Percentiles rank a stretch among this genome's conserved stretches.
Evolutionary conservation across 2,329 filamentous ascomycete genomes (phyloP).

Genomic region (Talaromyces rugulosus): DNA sequence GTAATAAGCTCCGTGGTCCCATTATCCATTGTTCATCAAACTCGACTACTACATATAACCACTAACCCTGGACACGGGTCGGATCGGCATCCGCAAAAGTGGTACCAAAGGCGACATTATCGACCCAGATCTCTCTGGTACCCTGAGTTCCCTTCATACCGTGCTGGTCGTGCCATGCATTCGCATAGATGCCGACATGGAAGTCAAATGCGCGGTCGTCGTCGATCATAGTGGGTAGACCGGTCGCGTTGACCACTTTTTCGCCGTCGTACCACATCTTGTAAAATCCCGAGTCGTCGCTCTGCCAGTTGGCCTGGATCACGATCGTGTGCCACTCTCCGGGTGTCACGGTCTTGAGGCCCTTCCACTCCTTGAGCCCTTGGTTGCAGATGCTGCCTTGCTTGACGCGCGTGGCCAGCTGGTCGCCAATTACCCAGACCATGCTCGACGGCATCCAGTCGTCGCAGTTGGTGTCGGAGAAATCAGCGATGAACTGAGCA

Average conservation of each 20-base stretch:
- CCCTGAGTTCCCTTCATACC: constrained; percentile 38
- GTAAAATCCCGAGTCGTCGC: constrained; percentile 41
- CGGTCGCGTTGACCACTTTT: constrained; percentile 39
- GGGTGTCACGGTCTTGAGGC: constrained; percentile 36
- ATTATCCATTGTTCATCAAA: neutral
- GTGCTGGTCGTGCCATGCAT: constrained; percentile 46
- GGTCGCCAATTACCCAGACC: constrained; percentile 44
- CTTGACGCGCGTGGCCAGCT: constrained; percentile 43
- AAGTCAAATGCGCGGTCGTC: constrained; percentile 45
- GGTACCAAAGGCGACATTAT: constrained; percentile 45
- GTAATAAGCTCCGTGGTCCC: neutral
- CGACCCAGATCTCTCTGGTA: constrained; percentile 48
- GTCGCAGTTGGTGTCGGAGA: constrained; percentile 41
- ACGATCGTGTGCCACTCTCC: constrained; percentile 47
- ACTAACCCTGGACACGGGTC: neutral
- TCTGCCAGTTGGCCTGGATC: constrained; percentile 45
- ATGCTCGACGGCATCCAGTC: constrained; percentile 49
- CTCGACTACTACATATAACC: neutral
- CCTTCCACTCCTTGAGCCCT: constrained; percentile 26
- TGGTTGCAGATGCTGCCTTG: constrained; percentile 36
- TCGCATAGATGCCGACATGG: constrained; percentile 47
- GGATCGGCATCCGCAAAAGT: constrained; percentile 39
- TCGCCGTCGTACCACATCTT: constrained; percentile 47
- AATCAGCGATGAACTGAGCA: constrained; percentile 51
- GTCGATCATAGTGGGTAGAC: constrained; percentile 43